Conservation (phyloP, 2,329 filamentous ascomycete species). For the Xylaria sp. region DNA sequence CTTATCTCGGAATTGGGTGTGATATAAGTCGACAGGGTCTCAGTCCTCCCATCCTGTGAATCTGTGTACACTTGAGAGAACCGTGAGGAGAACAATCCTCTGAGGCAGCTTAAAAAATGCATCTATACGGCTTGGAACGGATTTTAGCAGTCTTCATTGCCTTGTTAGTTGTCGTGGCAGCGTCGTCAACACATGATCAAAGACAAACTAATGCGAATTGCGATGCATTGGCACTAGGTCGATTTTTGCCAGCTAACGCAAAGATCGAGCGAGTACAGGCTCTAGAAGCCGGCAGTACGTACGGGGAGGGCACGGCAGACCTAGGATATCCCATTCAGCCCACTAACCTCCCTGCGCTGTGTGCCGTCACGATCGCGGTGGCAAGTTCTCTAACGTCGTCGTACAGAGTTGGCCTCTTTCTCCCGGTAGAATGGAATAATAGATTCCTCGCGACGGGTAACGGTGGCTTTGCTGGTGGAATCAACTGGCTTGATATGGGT, state of each 20-base stretch:
- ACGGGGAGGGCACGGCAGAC: constrained; percentile 53
- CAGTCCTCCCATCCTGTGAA: background rate
- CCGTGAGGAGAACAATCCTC: background rate
- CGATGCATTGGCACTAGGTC: constrained; percentile 39
- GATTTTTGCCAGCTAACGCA: constrained; percentile 44
- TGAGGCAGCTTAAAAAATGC: constrained; percentile 22
- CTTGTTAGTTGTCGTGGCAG: constrained; percentile 18
- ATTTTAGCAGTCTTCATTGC: constrained; percentile 26
- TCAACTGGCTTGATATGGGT: constrained; percentile 53
- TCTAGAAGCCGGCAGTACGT: constrained; percentile 49
- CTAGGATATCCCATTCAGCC: constrained; percentile 52
- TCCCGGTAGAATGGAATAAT: constrained; percentile 53
- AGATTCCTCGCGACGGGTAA: constrained; percentile 54
- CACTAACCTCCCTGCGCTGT: constrained; percentile 53
- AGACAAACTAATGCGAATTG: constrained; percentile 36
- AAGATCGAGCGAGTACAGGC: constrained; percentile 47
- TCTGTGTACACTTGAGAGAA: background rate
- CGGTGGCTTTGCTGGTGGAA: constrained; percentile 53
- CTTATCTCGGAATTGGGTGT: constrained; percentile 8
- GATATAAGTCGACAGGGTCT: constrained; percentile 12
- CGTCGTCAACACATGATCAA: constrained; percentile 25
- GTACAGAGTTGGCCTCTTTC: constrained; percentile 54
- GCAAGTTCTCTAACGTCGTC: constrained; percentile 48
- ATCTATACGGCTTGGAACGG: constrained; percentile 24
- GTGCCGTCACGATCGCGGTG: constrained; percentile 53